phyloP scores from a whole-genome alignment of 768 basidiomycete species.

The Collybia sp. region DNA sequence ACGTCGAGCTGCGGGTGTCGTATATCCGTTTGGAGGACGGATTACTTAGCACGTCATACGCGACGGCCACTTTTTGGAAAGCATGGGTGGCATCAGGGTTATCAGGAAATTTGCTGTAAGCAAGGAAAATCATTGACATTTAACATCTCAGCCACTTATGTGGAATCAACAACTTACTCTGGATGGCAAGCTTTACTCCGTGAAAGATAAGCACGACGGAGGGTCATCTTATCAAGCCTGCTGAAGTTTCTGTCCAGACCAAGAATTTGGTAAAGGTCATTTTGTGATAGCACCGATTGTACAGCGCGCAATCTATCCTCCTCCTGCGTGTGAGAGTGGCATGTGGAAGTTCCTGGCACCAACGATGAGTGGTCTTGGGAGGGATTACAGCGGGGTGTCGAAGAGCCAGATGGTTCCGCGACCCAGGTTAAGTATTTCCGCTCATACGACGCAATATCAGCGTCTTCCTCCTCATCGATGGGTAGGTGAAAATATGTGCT shows the following conservation, averaged over 20 bases:
- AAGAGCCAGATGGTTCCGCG: slow-evolving; percentile 30
- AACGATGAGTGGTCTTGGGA: no score
- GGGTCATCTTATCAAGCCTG: slow-evolving; percentile 51
- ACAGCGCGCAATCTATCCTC: slow-evolving; percentile 26
- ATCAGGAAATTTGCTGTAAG: slow-evolving; percentile 74
- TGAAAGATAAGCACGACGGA: slow-evolving; percentile 72
- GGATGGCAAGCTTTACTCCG: slow-evolving; percentile 80
- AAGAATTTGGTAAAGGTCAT: slow-evolving; percentile 72
- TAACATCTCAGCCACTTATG: no score
- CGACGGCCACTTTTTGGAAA: slow-evolving; percentile 83
- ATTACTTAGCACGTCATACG: slow-evolving; percentile 76
- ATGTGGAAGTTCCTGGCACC: slow-evolving; percentile 3
- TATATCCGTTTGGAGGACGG: slow-evolving; percentile 66
- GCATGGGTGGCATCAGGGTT: slow-evolving; percentile 76
- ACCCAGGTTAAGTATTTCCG: slow-evolving; percentile 47
- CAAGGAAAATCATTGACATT: no score
- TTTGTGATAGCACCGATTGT: slow-evolving; percentile 49
- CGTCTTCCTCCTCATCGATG: slow-evolving; percentile 52
- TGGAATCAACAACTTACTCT: slow-evolving; percentile 81
- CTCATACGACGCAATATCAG: slow-evolving; percentile 39
- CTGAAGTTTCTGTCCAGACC: slow-evolving; percentile 52
- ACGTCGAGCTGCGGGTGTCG: slow-evolving; percentile 48
- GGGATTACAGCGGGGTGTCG: no score
- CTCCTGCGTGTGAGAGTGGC: slow-evolving; percentile 3
- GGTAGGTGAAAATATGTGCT: slow-evolving; percentile 62